Evolutionary conservation across 345 rosid species (phyloP), one percentile per base, ranked within the genome.

Genomic region (Nasturtium officinale): DNA sequence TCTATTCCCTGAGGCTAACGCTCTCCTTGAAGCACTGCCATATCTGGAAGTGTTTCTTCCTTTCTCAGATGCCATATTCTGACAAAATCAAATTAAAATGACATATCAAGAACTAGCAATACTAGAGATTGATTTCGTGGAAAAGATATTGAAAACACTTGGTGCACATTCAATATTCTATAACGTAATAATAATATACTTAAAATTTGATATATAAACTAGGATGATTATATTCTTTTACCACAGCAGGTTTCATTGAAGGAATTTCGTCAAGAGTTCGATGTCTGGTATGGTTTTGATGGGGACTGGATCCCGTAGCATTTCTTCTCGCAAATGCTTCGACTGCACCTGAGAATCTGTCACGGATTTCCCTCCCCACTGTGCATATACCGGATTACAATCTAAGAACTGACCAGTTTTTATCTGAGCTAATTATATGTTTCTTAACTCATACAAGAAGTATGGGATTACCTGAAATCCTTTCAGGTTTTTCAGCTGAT

Each of bases 11-110:
- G 90, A 80, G 38, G 84, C 78, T 1, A 85, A 63, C 2, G 88
- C 96, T 82, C 84, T 93, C 79, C 87, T 86, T 4, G 97, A 84
- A 73, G 89, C 67, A 61, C 92, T 89, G 20, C 94, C 96, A 42
- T 87, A 85, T 65, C 92, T 89, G 23, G 93, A 87, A 61, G 83
- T 75, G 73, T 75, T 78, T 9, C 77, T 82, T 43, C 82, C 82
- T 72, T 83, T 83, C 66, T 83, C 93, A 11, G 87, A 73, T 60
- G 80, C 82, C 64, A 80, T 77, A 45, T 76, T 84, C 93, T 90
- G 87, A 57, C 7, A 18, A n/a, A 17, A 65, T 2, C 48, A 60
- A 5, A 6, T 11, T 9, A 43, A 43, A 61, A 28, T 61, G 52
- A 21, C 61, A 26, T 56, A 57, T 61, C 63, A 47, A 32, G 18